phyloP scores from a whole-genome alignment of 2,329 filamentous ascomycete species.

The Pseudogymnoascus sp. region DNA sequence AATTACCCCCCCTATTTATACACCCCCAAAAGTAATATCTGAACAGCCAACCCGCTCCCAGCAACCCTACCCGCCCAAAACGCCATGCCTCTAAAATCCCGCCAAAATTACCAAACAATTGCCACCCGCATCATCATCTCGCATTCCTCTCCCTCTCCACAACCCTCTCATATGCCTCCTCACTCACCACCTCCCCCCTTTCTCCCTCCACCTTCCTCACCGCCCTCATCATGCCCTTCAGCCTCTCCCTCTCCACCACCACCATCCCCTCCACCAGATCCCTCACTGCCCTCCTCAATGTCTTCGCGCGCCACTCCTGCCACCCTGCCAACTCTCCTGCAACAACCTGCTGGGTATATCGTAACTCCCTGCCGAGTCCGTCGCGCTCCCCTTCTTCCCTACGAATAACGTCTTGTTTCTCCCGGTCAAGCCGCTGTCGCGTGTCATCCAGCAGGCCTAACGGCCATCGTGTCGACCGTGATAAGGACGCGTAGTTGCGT shows the following conservation, averaged over 20 bases:
- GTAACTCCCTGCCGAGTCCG: conserved; percentile 68
- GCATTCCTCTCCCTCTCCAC: neutral
- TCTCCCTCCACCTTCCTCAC: conserved; percentile 39
- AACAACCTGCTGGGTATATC: conserved; percentile 90
- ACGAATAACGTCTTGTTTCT: conserved; percentile 71
- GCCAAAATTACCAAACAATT: neutral
- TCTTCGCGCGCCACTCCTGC: conserved; percentile 78
- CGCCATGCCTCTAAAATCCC: neutral
- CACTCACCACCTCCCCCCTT: neutral
- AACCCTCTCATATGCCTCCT: neutral
- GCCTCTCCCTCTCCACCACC: conserved; percentile 66
- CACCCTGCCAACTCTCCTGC: conserved; percentile 86
- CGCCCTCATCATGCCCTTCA: conserved; percentile 74
- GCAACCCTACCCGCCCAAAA: neutral
- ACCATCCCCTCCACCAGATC: conserved; percentile 72
- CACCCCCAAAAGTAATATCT: neutral
- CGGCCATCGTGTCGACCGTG: conserved; percentile 70
- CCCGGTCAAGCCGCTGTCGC: conserved; percentile 69
- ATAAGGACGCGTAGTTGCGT: conserved; percentile 65
- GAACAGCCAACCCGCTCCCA: conserved; percentile 1
- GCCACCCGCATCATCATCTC: neutral
- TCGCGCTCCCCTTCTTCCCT: conserved; percentile 62
- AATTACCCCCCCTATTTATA: conserved; percentile 1
- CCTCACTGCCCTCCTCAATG: conserved; percentile 64
- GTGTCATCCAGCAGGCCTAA: conserved; percentile 80